Percentiles rank a stretch among this genome's conserved stretches.
These are phyloP conservation scores for Leucogyrophana mollusca DNA, from an alignment of 768 basidiomycete genomes.

Conservation along the genomic window DNA sequence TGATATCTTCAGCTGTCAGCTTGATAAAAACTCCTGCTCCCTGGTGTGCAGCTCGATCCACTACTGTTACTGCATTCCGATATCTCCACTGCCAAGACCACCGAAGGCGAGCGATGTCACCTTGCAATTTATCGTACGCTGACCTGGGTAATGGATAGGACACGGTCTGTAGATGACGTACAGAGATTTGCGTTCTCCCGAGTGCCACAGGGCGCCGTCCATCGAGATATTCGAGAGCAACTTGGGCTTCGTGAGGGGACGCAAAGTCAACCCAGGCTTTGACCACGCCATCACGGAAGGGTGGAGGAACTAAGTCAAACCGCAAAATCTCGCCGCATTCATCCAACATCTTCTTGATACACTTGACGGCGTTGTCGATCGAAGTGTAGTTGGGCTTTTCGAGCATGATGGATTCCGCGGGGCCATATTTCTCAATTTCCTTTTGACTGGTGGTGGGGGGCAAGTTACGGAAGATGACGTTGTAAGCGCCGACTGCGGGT, in stretches of 20 bases:
- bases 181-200: slow-evolving; percentile 46
- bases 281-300: slow-evolving; percentile 48
- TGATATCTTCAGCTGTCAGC: slow-evolving; percentile 48
- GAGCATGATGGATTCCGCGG: slow-evolving; percentile 50
- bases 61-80: slow-evolving; percentile 28
- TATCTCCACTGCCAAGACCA: slow-evolving; percentile 31
- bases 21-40: slow-evolving; percentile 36
- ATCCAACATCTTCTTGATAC: slow-evolving; percentile 37
- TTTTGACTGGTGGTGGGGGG: slow-evolving; percentile 43
- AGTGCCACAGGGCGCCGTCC: slow-evolving; percentile 42
- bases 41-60: background rate
- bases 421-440: slow-evolving; percentile 44
- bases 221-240: slow-evolving; percentile 48
- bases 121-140: slow-evolving; percentile 38
- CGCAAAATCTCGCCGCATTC: slow-evolving; percentile 34
- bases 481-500: slow-evolving; percentile 57
- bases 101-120: slow-evolving; percentile 48
- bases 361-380: slow-evolving; percentile 32
- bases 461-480: slow-evolving; percentile 57
- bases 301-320: slow-evolving; percentile 50
- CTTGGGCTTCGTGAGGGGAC: slow-evolving; percentile 49
- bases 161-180: slow-evolving; percentile 54
- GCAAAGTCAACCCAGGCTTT: slow-evolving; percentile 58
- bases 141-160: slow-evolving; percentile 39
- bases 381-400: slow-evolving; percentile 46